Percentiles rank a stretch among this genome's conserved stretches.
Evolutionary conservation across 148 eudicot species (phyloP).

Genomic region (Simmondsia chinensis): DNA sequence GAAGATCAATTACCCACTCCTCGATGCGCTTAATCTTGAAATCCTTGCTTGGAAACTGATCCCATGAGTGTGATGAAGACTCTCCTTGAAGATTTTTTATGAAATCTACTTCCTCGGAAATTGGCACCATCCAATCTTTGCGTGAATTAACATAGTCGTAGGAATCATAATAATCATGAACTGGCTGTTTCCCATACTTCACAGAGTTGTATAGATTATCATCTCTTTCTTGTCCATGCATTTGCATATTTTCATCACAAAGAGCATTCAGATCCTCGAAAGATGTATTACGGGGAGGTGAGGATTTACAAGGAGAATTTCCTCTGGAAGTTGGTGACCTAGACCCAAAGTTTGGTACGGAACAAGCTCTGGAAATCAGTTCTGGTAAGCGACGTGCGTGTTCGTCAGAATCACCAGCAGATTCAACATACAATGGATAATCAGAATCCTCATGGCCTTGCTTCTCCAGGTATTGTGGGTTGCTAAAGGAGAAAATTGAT

Average conservation of each 20-base stretch:
- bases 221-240: slow-evolving; percentile 15
- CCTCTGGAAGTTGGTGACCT: slow-evolving; percentile 13
- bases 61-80: slow-evolving; percentile 24
- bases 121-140: slow-evolving; percentile 81
- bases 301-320: slow-evolving; percentile 3
- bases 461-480: slow-evolving; percentile 25
- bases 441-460: slow-evolving; percentile 18
- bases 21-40: slow-evolving; percentile 59
- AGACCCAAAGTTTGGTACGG: slow-evolving; percentile 45
- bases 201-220: slow-evolving; percentile 15
- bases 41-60: slow-evolving; percentile 33
- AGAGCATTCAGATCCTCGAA: slow-evolving; percentile 37
- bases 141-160: slow-evolving; percentile 47
- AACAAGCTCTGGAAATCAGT: slow-evolving; percentile 39
- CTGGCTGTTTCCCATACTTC: slow-evolving; percentile 26
- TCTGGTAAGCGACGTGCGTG: slow-evolving; percentile 19
- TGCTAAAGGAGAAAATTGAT: slow-evolving; percentile 31
- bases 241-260: slow-evolving; percentile 12
- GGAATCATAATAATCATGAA: slow-evolving; percentile 30
- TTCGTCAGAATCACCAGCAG: slow-evolving; percentile 15
- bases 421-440: slow-evolving; percentile 16
- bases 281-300: slow-evolving; percentile 28
- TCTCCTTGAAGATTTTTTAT: slow-evolving; percentile 21
- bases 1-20: slow-evolving; percentile 75
- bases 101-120: slow-evolving; percentile 24